These are phyloP conservation scores for Vanrija sp. DNA, from an alignment of 1,284 basidiomycete species.

Conservation along the genomic window DNA sequence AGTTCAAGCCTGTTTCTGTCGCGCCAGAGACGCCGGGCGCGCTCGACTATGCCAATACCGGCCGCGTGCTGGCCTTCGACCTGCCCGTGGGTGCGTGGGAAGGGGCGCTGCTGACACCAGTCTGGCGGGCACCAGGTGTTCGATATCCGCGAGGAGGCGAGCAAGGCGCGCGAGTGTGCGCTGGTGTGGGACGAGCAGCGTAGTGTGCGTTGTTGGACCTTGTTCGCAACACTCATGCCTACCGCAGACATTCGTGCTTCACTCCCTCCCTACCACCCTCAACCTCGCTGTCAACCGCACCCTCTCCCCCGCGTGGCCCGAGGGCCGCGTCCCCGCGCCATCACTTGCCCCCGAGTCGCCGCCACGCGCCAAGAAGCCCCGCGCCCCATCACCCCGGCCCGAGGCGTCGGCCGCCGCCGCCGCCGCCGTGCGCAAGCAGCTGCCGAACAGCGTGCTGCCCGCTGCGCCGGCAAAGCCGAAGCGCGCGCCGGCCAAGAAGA, in stretches of 20 bases:
- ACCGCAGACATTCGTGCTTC: conserved; percentile 8
- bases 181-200: conserved; percentile 32
- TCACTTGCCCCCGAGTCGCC: no score
- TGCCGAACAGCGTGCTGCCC: background rate
- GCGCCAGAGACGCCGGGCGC: conserved; percentile 21
- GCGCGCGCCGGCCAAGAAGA: conserved; percentile 13
- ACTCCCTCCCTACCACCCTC: conserved; percentile 30
- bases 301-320: conserved; percentile 8
- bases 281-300: conserved; percentile 35
- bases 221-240: conserved; percentile 1
- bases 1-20: conserved; percentile 43
- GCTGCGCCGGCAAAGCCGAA: background rate
- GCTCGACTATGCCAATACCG: conserved; percentile 16
- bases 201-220: conserved; percentile 19
- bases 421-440: conserved; percentile 5
- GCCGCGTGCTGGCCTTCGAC: conserved; percentile 5
- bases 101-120: background rate
- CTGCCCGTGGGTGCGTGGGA: background rate
- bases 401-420: background rate
- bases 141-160: conserved; percentile 34
- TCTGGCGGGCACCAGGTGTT: conserved; percentile 34
- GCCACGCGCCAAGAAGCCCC: background rate
- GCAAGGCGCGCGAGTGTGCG: conserved; percentile 40
- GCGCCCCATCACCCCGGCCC: background rate
- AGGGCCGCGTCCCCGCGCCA: no score